These are phyloP conservation scores for Pogostemon cablin DNA, from an alignment of 257 asterid genomes.

Conservation along the genomic window DNA sequence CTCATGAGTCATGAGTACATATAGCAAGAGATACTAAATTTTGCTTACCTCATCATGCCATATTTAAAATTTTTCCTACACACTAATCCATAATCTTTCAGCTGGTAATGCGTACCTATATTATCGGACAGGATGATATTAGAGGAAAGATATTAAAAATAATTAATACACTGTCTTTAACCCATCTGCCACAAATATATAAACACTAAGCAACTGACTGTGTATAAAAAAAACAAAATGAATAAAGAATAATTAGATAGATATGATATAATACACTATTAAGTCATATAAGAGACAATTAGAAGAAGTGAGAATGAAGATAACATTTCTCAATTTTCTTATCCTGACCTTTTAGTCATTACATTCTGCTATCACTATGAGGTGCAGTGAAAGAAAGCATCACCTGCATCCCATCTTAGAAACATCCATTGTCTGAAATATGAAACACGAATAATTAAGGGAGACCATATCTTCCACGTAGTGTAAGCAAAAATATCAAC, in stretches of 20 bases:
- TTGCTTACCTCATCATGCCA: conserved; percentile 78
- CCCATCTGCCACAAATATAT: background rate
- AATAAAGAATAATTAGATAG: background rate
- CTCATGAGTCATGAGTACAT: no score
- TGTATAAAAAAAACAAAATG: background rate
- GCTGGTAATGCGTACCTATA: conserved; percentile 73
- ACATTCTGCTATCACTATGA: conserved; percentile 85
- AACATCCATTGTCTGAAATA: conserved; percentile 86
- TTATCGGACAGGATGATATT: conserved; percentile 4
- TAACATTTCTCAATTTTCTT: background rate
- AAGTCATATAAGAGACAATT: background rate
- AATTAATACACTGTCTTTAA: background rate
- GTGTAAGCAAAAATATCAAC: background rate
- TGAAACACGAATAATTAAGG: conserved; percentile 11
- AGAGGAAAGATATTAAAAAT: background rate
- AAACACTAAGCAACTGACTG: conserved; percentile 9
- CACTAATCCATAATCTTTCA: conserved; percentile 84
- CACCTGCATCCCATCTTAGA: conserved; percentile 83
- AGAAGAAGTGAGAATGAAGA: background rate
- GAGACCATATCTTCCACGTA: background rate
- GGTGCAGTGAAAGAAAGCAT: conserved; percentile 90
- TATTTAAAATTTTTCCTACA: conserved; percentile 73
- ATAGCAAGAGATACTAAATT: background rate
- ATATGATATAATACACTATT: background rate
- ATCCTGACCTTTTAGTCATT: conserved; percentile 57